phyloP scores from a whole-genome alignment of 2,329 filamentous ascomycete species.

The Venturia pyrina region DNA sequence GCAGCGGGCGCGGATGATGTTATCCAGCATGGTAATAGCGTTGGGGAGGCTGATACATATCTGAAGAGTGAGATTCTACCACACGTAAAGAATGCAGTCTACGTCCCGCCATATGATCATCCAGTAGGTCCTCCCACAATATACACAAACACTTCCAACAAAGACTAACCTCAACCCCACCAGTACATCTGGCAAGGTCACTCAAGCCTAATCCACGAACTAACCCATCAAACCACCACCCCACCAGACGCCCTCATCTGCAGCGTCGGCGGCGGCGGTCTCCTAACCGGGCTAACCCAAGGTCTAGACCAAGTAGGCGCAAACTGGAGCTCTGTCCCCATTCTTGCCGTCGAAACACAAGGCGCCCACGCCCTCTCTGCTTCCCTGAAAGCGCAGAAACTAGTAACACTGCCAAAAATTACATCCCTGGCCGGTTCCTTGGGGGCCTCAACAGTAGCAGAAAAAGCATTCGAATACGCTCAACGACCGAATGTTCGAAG shows the following conservation, averaged over 20 bases:
- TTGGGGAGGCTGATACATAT: constrained; percentile 59
- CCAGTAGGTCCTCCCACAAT: constrained; percentile 18
- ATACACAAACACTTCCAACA: background rate
- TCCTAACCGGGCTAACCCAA: constrained; percentile 63
- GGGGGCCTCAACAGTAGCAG: constrained; percentile 62
- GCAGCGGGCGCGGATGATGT: constrained; percentile 58
- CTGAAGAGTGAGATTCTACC: constrained; percentile 49
- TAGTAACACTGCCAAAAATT: constrained; percentile 59
- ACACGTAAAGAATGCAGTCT: constrained; percentile 44
- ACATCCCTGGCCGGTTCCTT: constrained; percentile 67
- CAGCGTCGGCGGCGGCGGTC: constrained; percentile 60
- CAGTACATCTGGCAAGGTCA: constrained; percentile 56
- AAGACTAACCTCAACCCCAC: background rate
- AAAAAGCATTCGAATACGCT: constrained; percentile 57
- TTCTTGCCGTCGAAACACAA: constrained; percentile 66
- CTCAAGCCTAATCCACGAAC: constrained; percentile 46
- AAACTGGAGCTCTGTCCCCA: constrained; percentile 28
- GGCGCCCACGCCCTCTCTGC: constrained; percentile 62
- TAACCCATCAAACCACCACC: constrained; percentile 33
- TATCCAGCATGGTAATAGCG: constrained; percentile 56
- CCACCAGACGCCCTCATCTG: constrained; percentile 65
- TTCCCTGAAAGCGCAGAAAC: constrained; percentile 44
- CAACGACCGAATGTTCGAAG: constrained; percentile 44
- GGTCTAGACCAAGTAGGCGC: constrained; percentile 44
- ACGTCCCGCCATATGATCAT: constrained; percentile 62